These are phyloP conservation scores for Fraxinus paxiana DNA, from an alignment of 305 asterid species.

Conservation along the genomic window DNA sequence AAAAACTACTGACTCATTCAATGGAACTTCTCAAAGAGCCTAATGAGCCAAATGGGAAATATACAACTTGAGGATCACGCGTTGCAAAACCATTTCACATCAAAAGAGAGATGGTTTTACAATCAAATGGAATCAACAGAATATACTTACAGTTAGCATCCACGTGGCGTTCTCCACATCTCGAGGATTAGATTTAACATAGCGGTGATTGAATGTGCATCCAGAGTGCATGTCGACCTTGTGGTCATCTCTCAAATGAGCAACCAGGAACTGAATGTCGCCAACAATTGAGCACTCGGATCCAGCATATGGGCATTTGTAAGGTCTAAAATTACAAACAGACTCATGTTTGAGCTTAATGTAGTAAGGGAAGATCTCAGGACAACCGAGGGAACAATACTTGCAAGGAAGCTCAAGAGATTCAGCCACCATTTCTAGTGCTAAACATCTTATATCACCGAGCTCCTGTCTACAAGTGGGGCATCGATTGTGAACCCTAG, in stretches of 20 bases:
- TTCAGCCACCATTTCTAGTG: conserved; percentile 84
- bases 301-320: conserved; percentile 86
- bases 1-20: neutral
- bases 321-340: conserved; percentile 73
- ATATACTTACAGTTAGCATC: conserved; percentile 82
- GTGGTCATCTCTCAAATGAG: conserved; percentile 83
- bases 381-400: conserved; percentile 67
- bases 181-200: conserved; percentile 81
- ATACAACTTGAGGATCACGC: neutral
- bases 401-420: conserved; percentile 90
- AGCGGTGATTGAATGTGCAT: conserved; percentile 87
- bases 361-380: conserved; percentile 80
- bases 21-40: neutral
- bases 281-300: conserved; percentile 83
- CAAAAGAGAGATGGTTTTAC: neutral
- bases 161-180: conserved; percentile 93
- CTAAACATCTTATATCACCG: conserved; percentile 86
- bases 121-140: neutral
- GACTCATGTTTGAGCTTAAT: conserved; percentile 79
- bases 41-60: neutral
- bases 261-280: conserved; percentile 61
- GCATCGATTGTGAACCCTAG: conserved; percentile 74
- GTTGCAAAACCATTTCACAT: neutral
- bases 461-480: conserved; percentile 89
- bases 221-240: conserved; percentile 88